These are phyloP conservation scores for Sphaerosporella brunnea DNA, from an alignment of 495 filamentous ascomycete genomes.

Conservation along the genomic window DNA sequence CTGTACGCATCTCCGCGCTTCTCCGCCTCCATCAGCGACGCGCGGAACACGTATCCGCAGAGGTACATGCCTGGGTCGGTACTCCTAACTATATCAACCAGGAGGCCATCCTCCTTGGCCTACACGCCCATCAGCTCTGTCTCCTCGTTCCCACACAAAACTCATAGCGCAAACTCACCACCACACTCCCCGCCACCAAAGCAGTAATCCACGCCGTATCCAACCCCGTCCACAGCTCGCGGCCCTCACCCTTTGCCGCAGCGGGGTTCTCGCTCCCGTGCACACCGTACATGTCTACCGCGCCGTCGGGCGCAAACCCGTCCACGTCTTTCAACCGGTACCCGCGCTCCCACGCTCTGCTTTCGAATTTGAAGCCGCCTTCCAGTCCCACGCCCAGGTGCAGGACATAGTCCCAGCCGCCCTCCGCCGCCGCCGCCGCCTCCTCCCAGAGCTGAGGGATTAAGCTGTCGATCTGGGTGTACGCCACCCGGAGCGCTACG, in stretches of 20 bases:
- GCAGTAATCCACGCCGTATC: neutral
- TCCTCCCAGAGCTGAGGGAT: slow-evolving; percentile 1
- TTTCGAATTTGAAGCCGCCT: neutral
- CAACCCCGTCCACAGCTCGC: neutral
- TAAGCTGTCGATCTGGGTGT: neutral
- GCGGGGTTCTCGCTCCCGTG: neutral
- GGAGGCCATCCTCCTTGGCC: neutral
- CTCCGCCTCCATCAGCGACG: slow-evolving; percentile 5
- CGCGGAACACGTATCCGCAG: slow-evolving; percentile 4
- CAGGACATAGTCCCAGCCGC: slow-evolving; percentile 3
- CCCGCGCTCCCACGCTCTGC: neutral
- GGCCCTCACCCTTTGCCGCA: neutral
- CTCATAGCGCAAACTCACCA: neutral
- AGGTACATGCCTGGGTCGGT: slow-evolving; percentile 1
- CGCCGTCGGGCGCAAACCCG: neutral
- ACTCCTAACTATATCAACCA: neutral
- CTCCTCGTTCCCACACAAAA: too few relatives aligned
- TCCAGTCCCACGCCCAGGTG: slow-evolving; percentile 2
- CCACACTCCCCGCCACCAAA: neutral
- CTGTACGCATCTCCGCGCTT: neutral
- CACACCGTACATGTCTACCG: neutral
- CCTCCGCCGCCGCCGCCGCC: neutral
- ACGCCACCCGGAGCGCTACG: neutral
- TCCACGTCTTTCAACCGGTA: slow-evolving; percentile 5
- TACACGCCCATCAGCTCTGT: too few relatives aligned